Evolutionary conservation across 2,329 filamentous ascomycete species (phyloP).

Genomic region (Colletotrichum siamense): DNA sequence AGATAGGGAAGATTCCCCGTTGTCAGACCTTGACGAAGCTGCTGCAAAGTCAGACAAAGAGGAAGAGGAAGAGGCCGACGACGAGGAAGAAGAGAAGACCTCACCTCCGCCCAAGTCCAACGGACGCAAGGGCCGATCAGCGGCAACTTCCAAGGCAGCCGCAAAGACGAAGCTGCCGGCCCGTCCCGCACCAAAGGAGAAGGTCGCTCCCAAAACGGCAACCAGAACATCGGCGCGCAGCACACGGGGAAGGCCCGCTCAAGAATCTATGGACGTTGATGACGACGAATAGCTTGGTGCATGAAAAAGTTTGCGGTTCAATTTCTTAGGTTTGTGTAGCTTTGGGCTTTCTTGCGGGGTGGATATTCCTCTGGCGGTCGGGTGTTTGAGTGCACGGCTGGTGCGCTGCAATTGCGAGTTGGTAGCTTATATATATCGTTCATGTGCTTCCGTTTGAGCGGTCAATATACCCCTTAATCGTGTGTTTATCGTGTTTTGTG

Average conservation of each 20-base stretch:
- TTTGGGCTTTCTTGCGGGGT: slow-evolving; percentile 1
- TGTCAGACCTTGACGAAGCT: slow-evolving; percentile 18
- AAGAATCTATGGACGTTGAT: slow-evolving; percentile 40
- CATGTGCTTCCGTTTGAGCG: neutral
- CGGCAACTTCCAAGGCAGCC: slow-evolving; percentile 8
- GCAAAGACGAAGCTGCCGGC: slow-evolving; percentile 19
- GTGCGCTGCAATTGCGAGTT: neutral
- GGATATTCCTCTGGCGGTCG: neutral
- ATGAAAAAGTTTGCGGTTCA: neutral
- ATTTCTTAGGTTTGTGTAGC: neutral
- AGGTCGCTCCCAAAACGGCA: slow-evolving; percentile 6
- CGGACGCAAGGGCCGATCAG: slow-evolving; percentile 13
- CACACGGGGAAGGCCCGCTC: slow-evolving; percentile 29
- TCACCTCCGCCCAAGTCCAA: slow-evolving; percentile 20
- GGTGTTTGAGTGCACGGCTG: neutral
- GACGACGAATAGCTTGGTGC: slow-evolving; percentile 27
- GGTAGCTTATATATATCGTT: neutral
- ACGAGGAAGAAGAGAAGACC: slow-evolving; percentile 12
- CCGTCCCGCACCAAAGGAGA: slow-evolving; percentile 22
- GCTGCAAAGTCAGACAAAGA: slow-evolving; percentile 21
- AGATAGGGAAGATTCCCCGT: slow-evolving; percentile 14
- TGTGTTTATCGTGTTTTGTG: neutral
- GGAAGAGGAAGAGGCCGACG: slow-evolving; percentile 23
- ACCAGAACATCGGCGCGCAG: slow-evolving; percentile 8
- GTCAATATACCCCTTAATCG: slow-evolving; percentile 4